phyloP scores from a whole-genome alignment of 148 eudicot species.

The Rhododendron henanense region DNA sequence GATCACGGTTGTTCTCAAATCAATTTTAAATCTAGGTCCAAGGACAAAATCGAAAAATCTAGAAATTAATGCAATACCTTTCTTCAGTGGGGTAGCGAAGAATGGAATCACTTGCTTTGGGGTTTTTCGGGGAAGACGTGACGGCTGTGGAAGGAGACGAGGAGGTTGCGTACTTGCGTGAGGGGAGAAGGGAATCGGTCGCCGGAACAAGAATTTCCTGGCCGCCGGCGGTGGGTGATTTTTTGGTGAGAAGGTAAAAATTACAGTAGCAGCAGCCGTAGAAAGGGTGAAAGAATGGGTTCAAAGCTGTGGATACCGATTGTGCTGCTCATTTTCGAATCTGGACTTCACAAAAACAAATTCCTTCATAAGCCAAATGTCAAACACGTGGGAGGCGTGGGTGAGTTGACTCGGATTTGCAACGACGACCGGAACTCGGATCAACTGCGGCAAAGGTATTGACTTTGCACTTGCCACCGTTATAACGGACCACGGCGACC shows the following conservation, averaged over 20 bases:
- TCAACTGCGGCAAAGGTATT: too few species aligned
- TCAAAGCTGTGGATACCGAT: too few species aligned
- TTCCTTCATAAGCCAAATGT: too few species aligned
- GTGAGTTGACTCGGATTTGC: too few species aligned
- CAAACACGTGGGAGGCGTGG: too few species aligned
- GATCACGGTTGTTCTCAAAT: conserved; percentile 1
- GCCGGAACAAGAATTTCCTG: conserved; percentile 49
- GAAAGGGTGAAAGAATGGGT: too few species aligned
- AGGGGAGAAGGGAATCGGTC: background rate
- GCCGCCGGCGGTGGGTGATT: conserved; percentile 15
- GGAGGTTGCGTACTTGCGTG: conserved; percentile 10
- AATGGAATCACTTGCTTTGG: conserved; percentile 19
- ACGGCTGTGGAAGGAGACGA: conserved; percentile 31
- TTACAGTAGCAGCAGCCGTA: too few species aligned
- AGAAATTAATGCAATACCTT: conserved; percentile 16
- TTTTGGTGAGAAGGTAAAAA: background rate
- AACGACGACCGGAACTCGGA: too few species aligned
- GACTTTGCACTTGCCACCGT: too few species aligned
- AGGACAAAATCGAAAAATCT: background rate
- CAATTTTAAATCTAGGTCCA: background rate
- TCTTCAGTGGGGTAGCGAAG: conserved; percentile 3
- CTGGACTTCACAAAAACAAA: too few species aligned
- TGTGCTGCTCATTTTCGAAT: too few species aligned
- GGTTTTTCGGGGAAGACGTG: conserved; percentile 40
- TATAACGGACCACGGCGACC: too few species aligned